Evolutionary conservation across 805 yeast genomes (phyloP), one percentile per base, ranked within the genome.

Genomic region (Nakazawaea wickerhamii): DNA sequence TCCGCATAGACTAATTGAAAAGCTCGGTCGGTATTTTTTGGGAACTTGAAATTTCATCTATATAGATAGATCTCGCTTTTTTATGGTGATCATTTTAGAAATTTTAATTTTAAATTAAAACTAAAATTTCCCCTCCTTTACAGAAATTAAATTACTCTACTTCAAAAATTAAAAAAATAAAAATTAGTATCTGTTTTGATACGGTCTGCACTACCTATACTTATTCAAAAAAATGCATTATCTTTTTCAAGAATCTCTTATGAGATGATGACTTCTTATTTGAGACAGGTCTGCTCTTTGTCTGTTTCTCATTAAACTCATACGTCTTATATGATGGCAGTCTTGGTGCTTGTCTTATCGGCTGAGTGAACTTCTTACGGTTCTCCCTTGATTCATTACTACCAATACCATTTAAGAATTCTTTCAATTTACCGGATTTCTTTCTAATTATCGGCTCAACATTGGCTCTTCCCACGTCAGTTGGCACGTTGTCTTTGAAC

Each of bases 271-370:
- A 11, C 32, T 27, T 43, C 44, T 52, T 49, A 44, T 19, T n/a
- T n/a, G n/a, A n/a, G n/a, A n/a, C n/a, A n/a, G n/a, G 44, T 45
- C 34, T 39, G 41, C 40, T 45, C 42, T 6, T 37, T 42, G 19
- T n/a, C 2, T 28, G 31, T 28, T 23, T 23, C 26, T 31, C 35
- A 31, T 18, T 9, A n/a, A 23, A 23, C 22, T 30, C 23, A 17
- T 21, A 30, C n/a, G 41, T 30, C n/a, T 31, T 30, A 15, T 38
- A 38, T 2, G 41, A 22, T 10, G 41, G 41, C 36, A 30, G 36
- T 30, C 41, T 30, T 38, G 41, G 41, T 2, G 41, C 41, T 38
- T 38, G 35, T 38, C 41, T 38, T 10, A 28, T 15, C 14, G 41
- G 41, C 23, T 35, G 22, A 9, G 17, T 14, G 17, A 35, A 35